A percentile compares a stretch with the other conserved stretches of the same genome.
These are phyloP conservation scores for Staphylotrichum tortipilum DNA, from an alignment of 495 filamentous ascomycete genomes.

Conservation along the genomic window DNA sequence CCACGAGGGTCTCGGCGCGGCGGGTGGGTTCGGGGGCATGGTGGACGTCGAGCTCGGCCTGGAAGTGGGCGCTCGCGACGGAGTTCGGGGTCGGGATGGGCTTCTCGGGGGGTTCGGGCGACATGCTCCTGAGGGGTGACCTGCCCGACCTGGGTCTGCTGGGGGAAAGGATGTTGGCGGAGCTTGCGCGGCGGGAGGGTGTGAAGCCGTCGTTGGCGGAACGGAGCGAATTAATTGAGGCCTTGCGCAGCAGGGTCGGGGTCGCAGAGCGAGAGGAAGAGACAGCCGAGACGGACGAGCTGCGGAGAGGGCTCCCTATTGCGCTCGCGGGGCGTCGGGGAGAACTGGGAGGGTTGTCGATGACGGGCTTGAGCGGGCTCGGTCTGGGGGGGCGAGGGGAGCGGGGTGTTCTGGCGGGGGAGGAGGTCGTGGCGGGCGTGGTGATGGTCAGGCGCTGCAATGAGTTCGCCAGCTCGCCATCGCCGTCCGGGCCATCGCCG, in stretches of 20 bases:
- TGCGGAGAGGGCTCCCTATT: slow-evolving; percentile 44
- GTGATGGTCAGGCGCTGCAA: slow-evolving; percentile 35
- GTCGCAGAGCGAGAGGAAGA: slow-evolving; percentile 41
- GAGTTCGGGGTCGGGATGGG: slow-evolving; percentile 51
- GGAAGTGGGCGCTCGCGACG: slow-evolving; percentile 62
- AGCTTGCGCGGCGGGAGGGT: slow-evolving; percentile 43
- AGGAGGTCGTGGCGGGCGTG: slow-evolving; percentile 24
- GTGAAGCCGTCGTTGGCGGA: slow-evolving; percentile 34
- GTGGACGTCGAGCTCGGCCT: slow-evolving; percentile 58
- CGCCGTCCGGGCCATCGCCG: slow-evolving; percentile 4
- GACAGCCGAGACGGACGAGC: slow-evolving; percentile 27
- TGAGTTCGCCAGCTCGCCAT: slow-evolving; percentile 31
- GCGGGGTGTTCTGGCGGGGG: slow-evolving; percentile 18
- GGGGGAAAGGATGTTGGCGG: slow-evolving; percentile 39
- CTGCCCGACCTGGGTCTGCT: slow-evolving; percentile 18
- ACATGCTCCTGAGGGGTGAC: slow-evolving; percentile 28
- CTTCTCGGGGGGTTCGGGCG: slow-evolving; percentile 34
- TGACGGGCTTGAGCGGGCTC: slow-evolving; percentile 18
- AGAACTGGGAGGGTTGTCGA: slow-evolving; percentile 25
- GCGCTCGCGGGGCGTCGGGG: slow-evolving; percentile 30
- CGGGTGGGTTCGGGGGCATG: slow-evolving; percentile 38
- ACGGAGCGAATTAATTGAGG: slow-evolving; percentile 48
- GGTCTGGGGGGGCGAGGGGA: slow-evolving; percentile 13
- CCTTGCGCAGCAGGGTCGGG: slow-evolving; percentile 41
- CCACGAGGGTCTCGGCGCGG: slow-evolving; percentile 60